Percentiles rank a stretch among this genome's conserved stretches.
Conservation (phyloP, 2,329 filamentous ascomycete species). For the Pseudopyricularia javanii region DNA sequence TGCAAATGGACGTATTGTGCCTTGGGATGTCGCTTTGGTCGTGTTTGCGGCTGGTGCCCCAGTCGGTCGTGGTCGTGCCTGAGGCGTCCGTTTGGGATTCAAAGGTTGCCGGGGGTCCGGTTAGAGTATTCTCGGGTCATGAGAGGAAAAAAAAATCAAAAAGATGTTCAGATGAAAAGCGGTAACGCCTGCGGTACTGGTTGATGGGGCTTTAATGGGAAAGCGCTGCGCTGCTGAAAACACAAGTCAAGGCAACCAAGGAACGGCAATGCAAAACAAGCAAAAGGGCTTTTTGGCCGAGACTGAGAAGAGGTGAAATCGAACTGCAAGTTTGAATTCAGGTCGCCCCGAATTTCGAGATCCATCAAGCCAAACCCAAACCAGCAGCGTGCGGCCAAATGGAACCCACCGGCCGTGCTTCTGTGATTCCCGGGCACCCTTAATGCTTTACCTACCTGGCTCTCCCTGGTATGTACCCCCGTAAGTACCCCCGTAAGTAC, state of each 20-base stretch:
- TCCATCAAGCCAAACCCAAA: background rate
- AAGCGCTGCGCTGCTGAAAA: no score
- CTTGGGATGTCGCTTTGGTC: background rate
- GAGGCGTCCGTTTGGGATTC: background rate
- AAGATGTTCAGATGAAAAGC: background rate
- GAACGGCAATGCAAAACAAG: background rate
- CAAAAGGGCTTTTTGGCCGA: background rate
- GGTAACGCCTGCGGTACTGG: no score
- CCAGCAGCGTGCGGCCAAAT: no score
- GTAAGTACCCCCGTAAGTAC: background rate
- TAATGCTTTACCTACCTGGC: background rate
- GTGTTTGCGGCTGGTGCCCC: background rate
- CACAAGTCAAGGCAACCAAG: no score
- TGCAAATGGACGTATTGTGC: background rate
- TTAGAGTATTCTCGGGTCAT: background rate
- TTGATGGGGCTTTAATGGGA: no score
- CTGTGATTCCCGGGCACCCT: background rate
- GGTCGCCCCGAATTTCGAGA: background rate
- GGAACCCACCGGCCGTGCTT: background rate
- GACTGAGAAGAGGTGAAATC: no score
- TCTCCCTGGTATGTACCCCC: background rate
- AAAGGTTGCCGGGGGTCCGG: background rate
- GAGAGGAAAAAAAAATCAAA: background rate
- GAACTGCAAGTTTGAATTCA: no score
- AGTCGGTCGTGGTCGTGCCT: background rate